Evolutionary conservation across 2,329 filamentous ascomycete genomes (phyloP).

Genomic region (Nothophoma quercina): DNA sequence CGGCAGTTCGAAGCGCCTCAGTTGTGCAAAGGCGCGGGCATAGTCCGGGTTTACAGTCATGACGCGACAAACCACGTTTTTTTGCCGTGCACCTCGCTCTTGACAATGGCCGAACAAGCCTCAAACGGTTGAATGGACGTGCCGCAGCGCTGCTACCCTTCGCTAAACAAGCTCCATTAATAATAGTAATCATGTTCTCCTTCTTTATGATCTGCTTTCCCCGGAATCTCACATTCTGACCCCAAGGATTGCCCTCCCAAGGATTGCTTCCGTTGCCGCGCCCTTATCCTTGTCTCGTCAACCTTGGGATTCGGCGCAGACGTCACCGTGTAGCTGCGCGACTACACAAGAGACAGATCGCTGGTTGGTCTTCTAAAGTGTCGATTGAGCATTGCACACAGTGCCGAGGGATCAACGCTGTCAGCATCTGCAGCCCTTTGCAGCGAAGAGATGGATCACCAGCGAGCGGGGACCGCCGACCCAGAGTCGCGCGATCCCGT

Average conservation of each 20-base stretch:
- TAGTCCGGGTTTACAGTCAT: slow-evolving; percentile 9
- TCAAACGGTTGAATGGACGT: slow-evolving; percentile 15
- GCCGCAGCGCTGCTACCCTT: slow-evolving; percentile 3
- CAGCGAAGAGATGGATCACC: slow-evolving; percentile 7
- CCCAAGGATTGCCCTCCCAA: background rate
- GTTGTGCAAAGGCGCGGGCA: background rate
- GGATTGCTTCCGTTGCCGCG: background rate
- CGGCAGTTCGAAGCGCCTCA: slow-evolving; percentile 8
- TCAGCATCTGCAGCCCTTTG: background rate
- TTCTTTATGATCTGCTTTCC: background rate
- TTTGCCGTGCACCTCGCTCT: slow-evolving; percentile 17
- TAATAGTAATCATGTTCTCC: background rate
- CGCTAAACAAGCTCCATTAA: background rate
- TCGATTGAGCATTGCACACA: background rate
- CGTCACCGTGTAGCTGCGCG: background rate
- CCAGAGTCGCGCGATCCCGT: slow-evolving; percentile 6
- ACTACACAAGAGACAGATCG: background rate
- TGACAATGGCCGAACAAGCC: slow-evolving; percentile 15
- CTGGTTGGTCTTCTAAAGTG: no score
- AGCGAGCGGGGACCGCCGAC: slow-evolving; percentile 7
- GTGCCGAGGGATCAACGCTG: background rate
- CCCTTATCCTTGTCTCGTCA: background rate
- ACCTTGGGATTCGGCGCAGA: background rate
- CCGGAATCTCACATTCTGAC: background rate
- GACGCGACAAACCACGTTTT: slow-evolving; percentile 5